Conservation (phyloP, 176 grass and related monocot genomes). For the Tillandsia leiboldiana region DNA sequence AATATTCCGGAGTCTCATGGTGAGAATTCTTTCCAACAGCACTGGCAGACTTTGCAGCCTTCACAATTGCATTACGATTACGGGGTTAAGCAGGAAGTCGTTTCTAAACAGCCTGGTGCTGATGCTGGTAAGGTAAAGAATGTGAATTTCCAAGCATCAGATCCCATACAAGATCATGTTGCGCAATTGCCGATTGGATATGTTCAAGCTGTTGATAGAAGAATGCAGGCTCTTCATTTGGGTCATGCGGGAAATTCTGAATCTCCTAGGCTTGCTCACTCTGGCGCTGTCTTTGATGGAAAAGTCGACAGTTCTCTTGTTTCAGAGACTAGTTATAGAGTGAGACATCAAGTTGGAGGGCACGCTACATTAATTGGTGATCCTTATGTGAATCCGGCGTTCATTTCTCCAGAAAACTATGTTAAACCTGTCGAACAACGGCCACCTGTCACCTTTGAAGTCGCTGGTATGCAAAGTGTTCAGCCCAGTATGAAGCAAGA, state of each 20-base stretch:
- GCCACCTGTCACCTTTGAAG: conserved; percentile 22
- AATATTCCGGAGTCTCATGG: conserved; percentile 22
- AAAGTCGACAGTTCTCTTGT: conserved; percentile 33
- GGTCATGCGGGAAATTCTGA: conserved; percentile 43
- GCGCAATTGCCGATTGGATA: conserved; percentile 38
- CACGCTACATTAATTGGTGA: conserved; percentile 41
- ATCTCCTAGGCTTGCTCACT: conserved; percentile 27
- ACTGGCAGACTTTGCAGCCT: conserved; percentile 36
- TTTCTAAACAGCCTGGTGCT: conserved; percentile 12
- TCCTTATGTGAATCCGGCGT: conserved; percentile 23
- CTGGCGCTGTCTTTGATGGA: conserved; percentile 11
- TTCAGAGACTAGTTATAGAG: conserved; percentile 24
- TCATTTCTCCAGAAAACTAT: conserved; percentile 39
- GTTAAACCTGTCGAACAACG: conserved; percentile 27
- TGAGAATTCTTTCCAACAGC: conserved; percentile 33
- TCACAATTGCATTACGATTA: conserved; percentile 8
- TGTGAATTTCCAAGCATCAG: conserved; percentile 29
- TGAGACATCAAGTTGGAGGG: conserved; percentile 51
- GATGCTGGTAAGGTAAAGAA: conserved; percentile 34
- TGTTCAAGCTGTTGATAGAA: conserved; percentile 39
- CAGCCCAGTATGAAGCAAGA: conserved; percentile 26
- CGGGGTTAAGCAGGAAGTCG: conserved; percentile 18
- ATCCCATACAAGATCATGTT: conserved; percentile 40
- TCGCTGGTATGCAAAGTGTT: conserved; percentile 14
- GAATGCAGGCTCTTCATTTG: conserved; percentile 54